phyloP scores from a whole-genome alignment of 495 filamentous ascomycete species.

The Aspergillus avenaceus region DNA sequence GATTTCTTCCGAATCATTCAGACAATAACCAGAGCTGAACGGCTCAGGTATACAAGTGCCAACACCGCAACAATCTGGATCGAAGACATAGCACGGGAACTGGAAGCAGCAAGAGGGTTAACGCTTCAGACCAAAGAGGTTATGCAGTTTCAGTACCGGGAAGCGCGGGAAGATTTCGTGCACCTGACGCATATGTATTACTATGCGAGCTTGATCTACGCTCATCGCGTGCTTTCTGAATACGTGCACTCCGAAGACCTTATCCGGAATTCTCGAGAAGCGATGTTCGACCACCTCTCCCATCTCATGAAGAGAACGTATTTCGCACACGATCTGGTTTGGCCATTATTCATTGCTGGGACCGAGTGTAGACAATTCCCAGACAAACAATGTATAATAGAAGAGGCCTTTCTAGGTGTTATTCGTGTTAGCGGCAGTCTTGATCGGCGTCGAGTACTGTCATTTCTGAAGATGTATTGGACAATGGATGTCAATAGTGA shows the following conservation, averaged over 20 bases:
- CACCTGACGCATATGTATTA: conserved; percentile 21
- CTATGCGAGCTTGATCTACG: conserved; percentile 24
- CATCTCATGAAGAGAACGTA: conserved; percentile 11
- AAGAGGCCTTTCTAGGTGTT: conserved; percentile 9
- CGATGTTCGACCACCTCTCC: conserved; percentile 15
- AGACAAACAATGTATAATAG: conserved; percentile 3
- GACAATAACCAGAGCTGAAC: conserved; percentile 15
- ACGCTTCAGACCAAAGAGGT: conserved; percentile 11
- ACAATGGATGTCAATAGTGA: conserved; percentile 1
- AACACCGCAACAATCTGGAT: not conserved
- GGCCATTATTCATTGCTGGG: conserved; percentile 25
- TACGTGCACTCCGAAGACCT: not conserved
- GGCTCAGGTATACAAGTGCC: not conserved
- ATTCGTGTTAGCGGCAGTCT: conserved; percentile 18
- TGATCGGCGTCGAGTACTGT: conserved; percentile 18
- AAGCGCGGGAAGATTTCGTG: conserved; percentile 15
- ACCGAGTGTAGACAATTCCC: conserved; percentile 14
- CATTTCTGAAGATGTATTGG: conserved; percentile 18
- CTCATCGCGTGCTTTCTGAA: conserved; percentile 18
- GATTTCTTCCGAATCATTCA: conserved; percentile 22
- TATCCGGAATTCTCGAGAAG: conserved; percentile 14
- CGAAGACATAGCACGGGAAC: conserved; percentile 9
- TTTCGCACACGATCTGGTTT: conserved; percentile 24
- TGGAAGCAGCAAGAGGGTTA: conserved; percentile 10
- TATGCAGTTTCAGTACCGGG: conserved; percentile 15